A percentile compares a stretch with the other conserved stretches of the same genome.
Conservation (phyloP, 2,329 filamentous ascomycete species). For the Colletotrichum australisinense region DNA sequence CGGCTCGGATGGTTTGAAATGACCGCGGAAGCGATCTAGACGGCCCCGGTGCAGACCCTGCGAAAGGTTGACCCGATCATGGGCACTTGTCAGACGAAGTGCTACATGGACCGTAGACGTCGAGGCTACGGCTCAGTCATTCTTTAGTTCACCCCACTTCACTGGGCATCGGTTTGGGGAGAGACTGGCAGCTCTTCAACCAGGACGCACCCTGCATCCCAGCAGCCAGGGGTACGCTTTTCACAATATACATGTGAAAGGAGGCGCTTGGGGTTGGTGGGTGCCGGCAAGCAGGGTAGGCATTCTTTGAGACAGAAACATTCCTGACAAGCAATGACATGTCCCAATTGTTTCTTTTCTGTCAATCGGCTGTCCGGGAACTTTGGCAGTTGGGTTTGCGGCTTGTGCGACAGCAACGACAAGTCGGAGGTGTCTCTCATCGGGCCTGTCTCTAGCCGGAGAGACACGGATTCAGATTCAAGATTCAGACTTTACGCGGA, state of each 20-base stretch:
- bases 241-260: constrained; percentile 30
- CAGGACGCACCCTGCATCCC: constrained; percentile 19
- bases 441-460: constrained; percentile 28
- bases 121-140: constrained; percentile 18
- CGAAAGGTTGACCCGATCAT: background rate
- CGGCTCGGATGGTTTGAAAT: constrained; percentile 11
- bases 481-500: constrained; percentile 20
- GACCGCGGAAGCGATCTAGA: constrained; percentile 35
- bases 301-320: constrained; percentile 24
- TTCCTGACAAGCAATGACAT: constrained; percentile 26
- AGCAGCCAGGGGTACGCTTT: constrained; percentile 1
- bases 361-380: background rate
- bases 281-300: constrained; percentile 23
- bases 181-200: constrained; percentile 18
- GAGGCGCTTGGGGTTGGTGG: constrained; percentile 15
- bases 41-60: constrained; percentile 2
- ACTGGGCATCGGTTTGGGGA: background rate
- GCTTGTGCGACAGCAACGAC: constrained; percentile 11
- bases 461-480: constrained; percentile 22
- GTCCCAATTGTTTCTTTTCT: constrained; percentile 26
- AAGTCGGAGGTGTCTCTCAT: constrained; percentile 20
- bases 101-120: constrained; percentile 20
- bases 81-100: constrained; percentile 30
- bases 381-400: background rate
- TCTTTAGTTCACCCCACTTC: constrained; percentile 6